phyloP scores from a whole-genome alignment of 1,284 basidiomycete species.

The Gymnopus androsaceus region DNA sequence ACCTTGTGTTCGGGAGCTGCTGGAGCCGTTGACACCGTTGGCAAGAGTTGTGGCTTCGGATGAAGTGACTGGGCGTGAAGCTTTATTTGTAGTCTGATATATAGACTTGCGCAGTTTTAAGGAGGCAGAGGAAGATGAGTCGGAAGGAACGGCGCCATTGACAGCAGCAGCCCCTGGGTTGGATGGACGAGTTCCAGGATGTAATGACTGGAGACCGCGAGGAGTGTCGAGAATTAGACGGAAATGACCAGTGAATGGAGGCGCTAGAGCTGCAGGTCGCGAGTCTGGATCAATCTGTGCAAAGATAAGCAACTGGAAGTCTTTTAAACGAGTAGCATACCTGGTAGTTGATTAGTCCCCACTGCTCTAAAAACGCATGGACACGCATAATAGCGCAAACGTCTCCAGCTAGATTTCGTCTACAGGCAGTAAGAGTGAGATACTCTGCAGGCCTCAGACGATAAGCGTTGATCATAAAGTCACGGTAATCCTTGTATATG shows the following conservation, averaged over 20 bases:
- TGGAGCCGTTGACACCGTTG: conserved; percentile 55
- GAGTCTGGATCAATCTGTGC: conserved; percentile 94
- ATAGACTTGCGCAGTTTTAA: conserved; percentile 86
- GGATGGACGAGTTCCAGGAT: conserved; percentile 80
- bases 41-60: conserved; percentile 37
- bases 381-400: conserved; percentile 99
- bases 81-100: conserved; percentile 84
- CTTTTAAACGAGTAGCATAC: conserved; percentile 44
- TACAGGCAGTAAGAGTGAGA: conserved; percentile 95
- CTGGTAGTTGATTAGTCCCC: conserved; percentile 99
- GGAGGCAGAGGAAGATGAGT: conserved; percentile 47
- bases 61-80: conserved; percentile 66
- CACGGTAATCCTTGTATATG: conserved; percentile 98
- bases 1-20: conserved; percentile 38
- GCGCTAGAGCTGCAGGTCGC: conserved; percentile 90
- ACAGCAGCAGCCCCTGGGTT: conserved; percentile 45
- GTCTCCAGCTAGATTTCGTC: conserved; percentile 95
- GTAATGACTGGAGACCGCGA: conserved; percentile 91
- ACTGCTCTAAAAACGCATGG: conserved; percentile 98
- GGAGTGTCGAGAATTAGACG: conserved; percentile 97
- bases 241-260: conserved; percentile 98
- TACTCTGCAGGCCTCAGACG: conserved; percentile 94
- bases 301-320: neutral
- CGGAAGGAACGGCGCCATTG: conserved; percentile 43
- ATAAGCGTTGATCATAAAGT: conserved; percentile 99